phyloP scores from a whole-genome alignment of 2,329 filamentous ascomycete genomes.

The Coniella lustricola region DNA sequence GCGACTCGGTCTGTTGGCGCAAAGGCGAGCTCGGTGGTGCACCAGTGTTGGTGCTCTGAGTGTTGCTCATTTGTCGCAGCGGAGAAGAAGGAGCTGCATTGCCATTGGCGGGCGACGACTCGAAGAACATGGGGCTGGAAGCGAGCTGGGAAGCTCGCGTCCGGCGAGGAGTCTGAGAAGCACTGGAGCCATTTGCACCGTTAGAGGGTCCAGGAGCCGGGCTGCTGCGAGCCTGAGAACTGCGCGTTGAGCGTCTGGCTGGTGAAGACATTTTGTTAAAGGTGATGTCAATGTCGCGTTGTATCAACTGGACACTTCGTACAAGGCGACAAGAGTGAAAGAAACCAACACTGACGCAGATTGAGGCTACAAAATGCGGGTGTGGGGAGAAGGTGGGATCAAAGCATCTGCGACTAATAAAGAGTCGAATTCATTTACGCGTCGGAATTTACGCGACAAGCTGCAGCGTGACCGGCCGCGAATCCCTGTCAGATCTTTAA shows the following conservation, averaged over 20 bases:
- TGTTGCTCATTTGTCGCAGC: conserved; percentile 49
- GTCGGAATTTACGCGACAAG: conserved; percentile 1
- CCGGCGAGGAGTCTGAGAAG: conserved; percentile 25
- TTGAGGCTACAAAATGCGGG: neutral
- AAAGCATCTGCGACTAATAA: neutral
- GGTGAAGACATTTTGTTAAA: conserved; percentile 60
- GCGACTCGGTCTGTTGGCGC: conserved; percentile 51
- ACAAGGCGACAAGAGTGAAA: neutral
- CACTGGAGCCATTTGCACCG: neutral
- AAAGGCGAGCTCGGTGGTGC: conserved; percentile 51
- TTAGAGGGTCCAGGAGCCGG: conserved; percentile 21
- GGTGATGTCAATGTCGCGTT: conserved; percentile 9
- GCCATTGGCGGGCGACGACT: conserved; percentile 36
- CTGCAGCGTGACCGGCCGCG: neutral
- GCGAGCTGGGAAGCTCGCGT: conserved; percentile 45
- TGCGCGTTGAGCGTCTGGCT: conserved; percentile 45
- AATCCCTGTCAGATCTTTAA: conserved; percentile 1
- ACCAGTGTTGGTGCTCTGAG: conserved; percentile 40
- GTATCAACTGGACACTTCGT: neutral
- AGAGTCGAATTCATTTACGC: conserved; percentile 2
- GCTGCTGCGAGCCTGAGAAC: conserved; percentile 32
- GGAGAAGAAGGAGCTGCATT: conserved; percentile 43
- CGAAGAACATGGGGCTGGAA: conserved; percentile 78
- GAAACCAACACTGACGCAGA: neutral
- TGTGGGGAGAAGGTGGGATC: neutral